A percentile compares a stretch with the other conserved stretches of the same genome.
Evolutionary conservation across 257 asterid genomes (phyloP).

Genomic region (Fraxinus anomala): DNA sequence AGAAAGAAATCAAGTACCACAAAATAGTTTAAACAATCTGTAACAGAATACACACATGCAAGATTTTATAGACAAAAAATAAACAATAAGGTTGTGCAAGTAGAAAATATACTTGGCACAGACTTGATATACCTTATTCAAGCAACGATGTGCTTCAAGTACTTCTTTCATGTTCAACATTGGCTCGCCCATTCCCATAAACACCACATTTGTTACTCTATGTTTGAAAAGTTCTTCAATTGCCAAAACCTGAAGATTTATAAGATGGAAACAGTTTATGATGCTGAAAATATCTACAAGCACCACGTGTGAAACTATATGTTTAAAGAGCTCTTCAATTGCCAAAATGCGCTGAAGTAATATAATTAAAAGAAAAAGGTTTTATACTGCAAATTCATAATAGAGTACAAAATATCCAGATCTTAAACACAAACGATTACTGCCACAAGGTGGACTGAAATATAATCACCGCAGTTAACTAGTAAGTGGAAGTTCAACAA

Average conservation of each 20-base stretch:
- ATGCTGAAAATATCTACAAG: slow-evolving; percentile 1
- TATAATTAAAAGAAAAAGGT: not conserved
- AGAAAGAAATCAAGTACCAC: not conserved
- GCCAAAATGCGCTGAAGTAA: not conserved
- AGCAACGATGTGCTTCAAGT: slow-evolving; percentile 88
- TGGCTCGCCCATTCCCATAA: slow-evolving; percentile 99
- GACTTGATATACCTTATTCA: slow-evolving; percentile 71
- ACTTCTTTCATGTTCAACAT: slow-evolving; percentile 95
- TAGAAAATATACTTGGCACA: slow-evolving; percentile 4
- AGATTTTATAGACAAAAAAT: not conserved
- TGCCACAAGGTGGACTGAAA: not conserved
- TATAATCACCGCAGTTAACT: not conserved
- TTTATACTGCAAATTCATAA: not conserved
- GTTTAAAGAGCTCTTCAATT: slow-evolving; percentile 5
- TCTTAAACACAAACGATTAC: slow-evolving; percentile 3
- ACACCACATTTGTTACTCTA: slow-evolving; percentile 93
- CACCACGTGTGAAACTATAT: not conserved
- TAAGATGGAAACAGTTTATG: slow-evolving; percentile 14
- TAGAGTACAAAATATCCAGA: not conserved
- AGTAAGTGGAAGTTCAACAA: not conserved
- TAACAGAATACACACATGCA: not conserved
- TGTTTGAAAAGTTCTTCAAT: slow-evolving; percentile 82
- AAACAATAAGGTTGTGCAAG: not conserved
- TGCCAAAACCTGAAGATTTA: slow-evolving; percentile 73
- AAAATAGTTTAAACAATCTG: not conserved